These are phyloP conservation scores for Trametes gibbosa DNA, from an alignment of 768 basidiomycete genomes.

Conservation along the genomic window DNA sequence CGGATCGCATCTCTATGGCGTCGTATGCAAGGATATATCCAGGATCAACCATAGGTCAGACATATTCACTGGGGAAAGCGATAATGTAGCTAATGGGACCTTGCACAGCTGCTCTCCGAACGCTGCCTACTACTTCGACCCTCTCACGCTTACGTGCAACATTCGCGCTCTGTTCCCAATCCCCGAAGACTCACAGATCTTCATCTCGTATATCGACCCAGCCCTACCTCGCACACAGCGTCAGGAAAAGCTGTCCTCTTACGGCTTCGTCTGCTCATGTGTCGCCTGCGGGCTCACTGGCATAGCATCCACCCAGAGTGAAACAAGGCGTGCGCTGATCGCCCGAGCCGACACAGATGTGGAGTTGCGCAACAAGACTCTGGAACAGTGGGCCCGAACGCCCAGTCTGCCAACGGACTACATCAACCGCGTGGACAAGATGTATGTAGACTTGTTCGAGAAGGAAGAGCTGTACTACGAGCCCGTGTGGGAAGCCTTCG, in stretches of 20 bases:
- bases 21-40: slow-evolving; percentile 5
- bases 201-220: slow-evolving; percentile 13
- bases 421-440: slow-evolving; percentile 1
- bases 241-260: not conserved
- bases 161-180: slow-evolving; percentile 12
- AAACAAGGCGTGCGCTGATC: slow-evolving; percentile 7
- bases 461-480: slow-evolving; percentile 10
- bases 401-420: slow-evolving; percentile 1
- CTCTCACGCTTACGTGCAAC: not conserved
- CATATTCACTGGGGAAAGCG: not conserved
- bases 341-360: slow-evolving; percentile 1
- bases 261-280: slow-evolving; percentile 11
- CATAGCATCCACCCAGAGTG: not conserved
- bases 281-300: slow-evolving; percentile 5
- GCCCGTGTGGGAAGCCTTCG: slow-evolving; percentile 9
- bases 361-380: not conserved
- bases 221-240: slow-evolving; percentile 1
- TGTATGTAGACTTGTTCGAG: slow-evolving; percentile 10
- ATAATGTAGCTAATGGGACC: not conserved
- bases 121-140: slow-evolving; percentile 4
- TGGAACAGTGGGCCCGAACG: slow-evolving; percentile 1
- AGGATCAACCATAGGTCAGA: slow-evolving; percentile 9
- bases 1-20: not conserved
- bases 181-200: not conserved
- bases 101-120: slow-evolving; percentile 11